Evolutionary conservation across 352 stramenopile genomes (phyloP), one percentile per base, ranked within the genome.

Genomic region (Phytophthora sp.): DNA sequence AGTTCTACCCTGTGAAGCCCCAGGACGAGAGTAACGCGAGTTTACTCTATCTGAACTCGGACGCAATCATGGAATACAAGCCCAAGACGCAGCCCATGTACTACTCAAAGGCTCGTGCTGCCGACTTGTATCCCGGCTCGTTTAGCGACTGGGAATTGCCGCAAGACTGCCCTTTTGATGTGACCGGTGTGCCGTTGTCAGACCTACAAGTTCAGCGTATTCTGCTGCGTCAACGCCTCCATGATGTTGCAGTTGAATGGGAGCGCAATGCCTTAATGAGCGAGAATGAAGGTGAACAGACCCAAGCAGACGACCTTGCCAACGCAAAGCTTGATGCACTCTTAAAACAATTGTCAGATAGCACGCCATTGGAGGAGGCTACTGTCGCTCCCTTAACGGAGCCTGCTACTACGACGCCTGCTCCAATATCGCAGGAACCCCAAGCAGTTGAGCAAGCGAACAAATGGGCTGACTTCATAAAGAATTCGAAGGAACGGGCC

Each of bases 1-100:
- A 89, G 24, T 71, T 73, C 47, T 81, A 73, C 54, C 77, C 77
- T 1, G 66, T 76, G 33, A 70, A 66, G 41, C 64, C 18, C n/a
- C n/a, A n/a, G 0, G 51, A 68, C 3, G 57, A 55, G 7, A 68
- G 31, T 0, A 57, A 77, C 23, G 66, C 72, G 12, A 63, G 62
- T 4, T 29, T 73, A 36, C 52, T 84, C 7, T 87, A 84, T 62
- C 78, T 84, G 63, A 87, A 84, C 62, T 82, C 76, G 36, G 71
- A 87, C 66, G 72, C 77, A 39, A 81, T 87, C n/a, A 65, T 78
- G 49, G 26, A 23, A 15, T 77, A 69, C 55, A 69, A 77, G 9
- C 68, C 69, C 4, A 69, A 77, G 26, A 71, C 77, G 24, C 39
- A 64, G 13, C 33, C 51, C 0, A 59, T 85, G 18, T 80, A 74